Evolutionary conservation across 345 rosid species (phyloP), one percentile per base, ranked within the genome.

Genomic region (Anastatica hierochuntica): DNA sequence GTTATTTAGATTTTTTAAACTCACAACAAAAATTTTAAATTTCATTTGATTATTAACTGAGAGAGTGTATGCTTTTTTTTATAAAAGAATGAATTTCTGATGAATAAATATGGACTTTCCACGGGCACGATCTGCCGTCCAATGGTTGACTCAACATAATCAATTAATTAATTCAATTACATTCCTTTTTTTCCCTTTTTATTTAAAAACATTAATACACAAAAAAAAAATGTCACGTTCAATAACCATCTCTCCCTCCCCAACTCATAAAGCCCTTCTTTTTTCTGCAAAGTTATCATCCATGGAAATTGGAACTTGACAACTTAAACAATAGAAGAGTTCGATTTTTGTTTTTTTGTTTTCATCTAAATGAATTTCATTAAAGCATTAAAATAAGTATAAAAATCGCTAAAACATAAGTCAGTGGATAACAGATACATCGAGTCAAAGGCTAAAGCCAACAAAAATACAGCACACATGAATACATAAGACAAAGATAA

Each of bases 121-220:
- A 66, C 48, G 53, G 42, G 59, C 70, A 63, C 62, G 69, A 64
- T 64, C 58, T 42, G 69, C 58, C 69, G 63, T 42, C 63, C 63
- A 14, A 46, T 56, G 45, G 57, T 49, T 64, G 57, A 57, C 58
- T 36, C 69, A 49, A 49, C 58, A 26, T 24, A 56, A 56, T 49
- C 63, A 56, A 64, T 56, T 48, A 64, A 1, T 29, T 18, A 46
- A 58, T 17, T 27, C 36, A 36, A 12, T 30, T 51, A 34, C 64
- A 58, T 52, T 44, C 11, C 17, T 20, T 35, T 20, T 30, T 21
- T 44, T n/a, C 12, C n/a, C n/a, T 43, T 26, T 14, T 29, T 6
- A 29, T 29, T 29, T 8, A 6, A 35, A 37, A 52, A 46, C 3
- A 34, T 26, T 43, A 45, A 36, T 45, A 39, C 19, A 39, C 45